A percentile compares a stretch with the other conserved stretches of the same genome.
Evolutionary conservation across 331 rosid genomes (phyloP).

Genomic region (Acacia pycnantha): DNA sequence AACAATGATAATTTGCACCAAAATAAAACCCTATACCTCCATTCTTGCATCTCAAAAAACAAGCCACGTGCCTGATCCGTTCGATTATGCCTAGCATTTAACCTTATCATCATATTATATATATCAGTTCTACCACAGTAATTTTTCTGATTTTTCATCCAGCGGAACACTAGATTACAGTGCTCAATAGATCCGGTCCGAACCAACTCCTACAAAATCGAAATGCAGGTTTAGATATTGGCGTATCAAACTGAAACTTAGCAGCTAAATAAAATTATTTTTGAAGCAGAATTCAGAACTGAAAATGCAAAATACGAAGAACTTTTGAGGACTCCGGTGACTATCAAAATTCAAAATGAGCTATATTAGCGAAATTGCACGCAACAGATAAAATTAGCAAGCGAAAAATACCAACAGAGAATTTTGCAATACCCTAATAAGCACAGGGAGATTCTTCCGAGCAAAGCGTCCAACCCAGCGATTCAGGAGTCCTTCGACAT

Average conservation of each 20-base stretch:
- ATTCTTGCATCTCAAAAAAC: conserved; percentile 91
- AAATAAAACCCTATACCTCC: conserved; percentile 53
- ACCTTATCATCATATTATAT: conserved; percentile 84
- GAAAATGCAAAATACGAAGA: not conserved
- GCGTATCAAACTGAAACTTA: not conserved
- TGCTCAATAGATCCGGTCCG: conserved; percentile 75
- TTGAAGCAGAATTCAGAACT: not conserved
- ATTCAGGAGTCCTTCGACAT: conserved; percentile 71
- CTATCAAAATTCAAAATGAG: not conserved
- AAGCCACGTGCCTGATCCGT: conserved; percentile 91
- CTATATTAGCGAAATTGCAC: not conserved
- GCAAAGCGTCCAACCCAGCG: conserved; percentile 89
- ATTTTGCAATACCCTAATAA: conserved; percentile 52
- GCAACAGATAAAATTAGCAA: not conserved
- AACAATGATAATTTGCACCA: not conserved
- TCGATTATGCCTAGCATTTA: conserved; percentile 77
- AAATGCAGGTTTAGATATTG: not conserved
- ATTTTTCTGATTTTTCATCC: conserved; percentile 84
- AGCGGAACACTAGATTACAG: conserved; percentile 58
- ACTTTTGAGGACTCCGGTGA: not conserved
- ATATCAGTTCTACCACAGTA: conserved; percentile 87
- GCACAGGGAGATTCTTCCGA: conserved; percentile 77
- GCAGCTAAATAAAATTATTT: not conserved
- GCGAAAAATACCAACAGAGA: not conserved
- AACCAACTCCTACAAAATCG: conserved; percentile 62